Base-by-base conservation (phyloP, 2,329 filamentous ascomycete species). In the Rugonectria rugulosa region DNA sequence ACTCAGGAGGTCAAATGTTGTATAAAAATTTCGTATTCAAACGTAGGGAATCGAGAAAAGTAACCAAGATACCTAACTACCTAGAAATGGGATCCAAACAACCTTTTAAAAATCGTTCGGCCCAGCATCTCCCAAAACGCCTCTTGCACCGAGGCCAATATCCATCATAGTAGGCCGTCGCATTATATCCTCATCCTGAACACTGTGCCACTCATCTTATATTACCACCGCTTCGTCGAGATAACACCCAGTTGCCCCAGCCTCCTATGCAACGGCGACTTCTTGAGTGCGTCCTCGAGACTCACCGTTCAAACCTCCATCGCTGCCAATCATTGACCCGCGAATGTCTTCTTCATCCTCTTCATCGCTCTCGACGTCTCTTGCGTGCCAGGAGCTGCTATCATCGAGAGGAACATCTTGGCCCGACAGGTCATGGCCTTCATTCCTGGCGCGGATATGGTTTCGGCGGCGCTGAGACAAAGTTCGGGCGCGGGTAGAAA, bases 401-500 rank as follows among this genome's bases (percentile, higher is more conserved):
- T 91, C 90, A 61, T 92, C 86, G 59, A 92, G 76, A 14, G 91
- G 88, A 42, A 84, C 84, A 71, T 97, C 93, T 77, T 97, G 94
- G 42, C 82, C 83, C 3, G 91, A 90, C 32, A 97, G 83, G 69
- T 97, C 93, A 56, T 92, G 83, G 7, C 91, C 90, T 68, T 94
- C 90, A 56, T 86, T 83, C 61, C 85, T 83, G 57, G 82, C 83
- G 63, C 80, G 81, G 70, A 89, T 85, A 72, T 89, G 88, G 73
- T 88, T 88, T 56, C 88, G 86, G 63, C 92, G 89, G 66, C 93
- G 89, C 74, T 92, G 91, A 40, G 91, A 96, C 29, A 98, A 84
- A 14, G 89, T 96, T 65, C 93, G 91, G 34, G 94, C 87, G 56
- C 95, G 91, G 15, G 88, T 90, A 5, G 92, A 97, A 43, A 99